These are phyloP conservation scores for Boletus coccyginus DNA, from an alignment of 768 basidiomycete species.

Conservation along the genomic window DNA sequence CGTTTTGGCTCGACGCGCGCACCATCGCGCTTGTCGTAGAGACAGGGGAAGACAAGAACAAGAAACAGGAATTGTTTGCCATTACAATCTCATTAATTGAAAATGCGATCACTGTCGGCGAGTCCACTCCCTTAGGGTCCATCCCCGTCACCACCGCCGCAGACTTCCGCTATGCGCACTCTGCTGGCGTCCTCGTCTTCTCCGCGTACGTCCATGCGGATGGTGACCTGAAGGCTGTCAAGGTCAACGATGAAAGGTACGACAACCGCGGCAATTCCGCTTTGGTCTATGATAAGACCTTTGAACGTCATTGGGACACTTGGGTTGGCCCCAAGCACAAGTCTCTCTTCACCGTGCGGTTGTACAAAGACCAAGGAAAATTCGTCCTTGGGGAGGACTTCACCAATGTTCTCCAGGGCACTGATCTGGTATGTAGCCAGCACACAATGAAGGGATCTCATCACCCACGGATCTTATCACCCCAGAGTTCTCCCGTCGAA, in stretches of 20 bases:
- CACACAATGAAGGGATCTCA: background rate
- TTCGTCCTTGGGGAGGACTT: constrained; percentile 57
- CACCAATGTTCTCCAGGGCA: constrained; percentile 60
- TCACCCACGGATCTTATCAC: background rate
- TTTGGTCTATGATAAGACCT: constrained; percentile 64
- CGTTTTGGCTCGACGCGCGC: constrained; percentile 73
- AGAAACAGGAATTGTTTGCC: constrained; percentile 56
- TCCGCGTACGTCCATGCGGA: constrained; percentile 81
- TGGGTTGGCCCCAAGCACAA: constrained; percentile 73
- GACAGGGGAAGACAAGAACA: constrained; percentile 43
- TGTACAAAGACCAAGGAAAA: constrained; percentile 45
- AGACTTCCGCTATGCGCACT: constrained; percentile 66
- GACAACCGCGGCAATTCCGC: constrained; percentile 73
- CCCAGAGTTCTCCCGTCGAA: constrained; percentile 70
- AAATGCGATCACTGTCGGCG: constrained; percentile 32
- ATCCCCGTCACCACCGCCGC: constrained; percentile 65
- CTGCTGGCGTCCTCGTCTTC: constrained; percentile 72
- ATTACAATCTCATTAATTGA: constrained; percentile 50
- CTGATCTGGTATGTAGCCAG: constrained; percentile 55
- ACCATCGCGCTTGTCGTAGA: constrained; percentile 71
- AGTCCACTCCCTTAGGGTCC: constrained; percentile 50
- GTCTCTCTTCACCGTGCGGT: constrained; percentile 67
- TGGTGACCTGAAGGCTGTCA: constrained; percentile 65
- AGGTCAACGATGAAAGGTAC: constrained; percentile 67
- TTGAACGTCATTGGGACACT: constrained; percentile 75